Conservation (phyloP, 1,284 basidiomycete genomes). For the Cryptococcus sp. region DNA sequence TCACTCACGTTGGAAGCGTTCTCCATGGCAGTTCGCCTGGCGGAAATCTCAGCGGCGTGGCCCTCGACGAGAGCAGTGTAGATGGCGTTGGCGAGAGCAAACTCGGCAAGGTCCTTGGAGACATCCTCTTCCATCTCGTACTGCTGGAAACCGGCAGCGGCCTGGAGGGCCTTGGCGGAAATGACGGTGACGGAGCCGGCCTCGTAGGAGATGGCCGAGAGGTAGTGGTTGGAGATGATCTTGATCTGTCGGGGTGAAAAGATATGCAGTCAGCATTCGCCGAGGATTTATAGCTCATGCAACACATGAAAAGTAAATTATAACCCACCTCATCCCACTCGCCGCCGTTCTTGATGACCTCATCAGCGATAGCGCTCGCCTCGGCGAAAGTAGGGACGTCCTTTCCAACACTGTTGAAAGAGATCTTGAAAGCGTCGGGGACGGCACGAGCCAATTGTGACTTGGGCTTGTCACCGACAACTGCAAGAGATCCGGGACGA, state of each 20-base stretch:
- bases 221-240: slow-evolving; percentile 93
- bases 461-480: slow-evolving; percentile 98
- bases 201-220: slow-evolving; percentile 93
- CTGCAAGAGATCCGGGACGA: slow-evolving; percentile 69
- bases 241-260: slow-evolving; percentile 55
- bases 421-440: slow-evolving; percentile 70
- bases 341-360: slow-evolving; percentile 82
- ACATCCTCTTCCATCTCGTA: slow-evolving; percentile 97
- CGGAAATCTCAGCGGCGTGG: slow-evolving; percentile 82
- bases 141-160: slow-evolving; percentile 79
- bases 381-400: slow-evolving; percentile 97
- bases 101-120: slow-evolving; percentile 91
- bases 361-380: slow-evolving; percentile 88
- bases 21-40: slow-evolving; percentile 97
- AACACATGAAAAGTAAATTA: too few species aligned
- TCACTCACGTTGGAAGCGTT: slow-evolving; percentile 80
- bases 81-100: slow-evolving; percentile 94
- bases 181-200: slow-evolving; percentile 72
- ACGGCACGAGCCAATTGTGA: slow-evolving; percentile 77
- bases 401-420: slow-evolving; percentile 97
- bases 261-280: neutral
- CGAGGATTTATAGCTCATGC: too few species aligned
- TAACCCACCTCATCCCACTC: slow-evolving; percentile 74
- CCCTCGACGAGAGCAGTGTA: slow-evolving; percentile 92
- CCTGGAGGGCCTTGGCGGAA: slow-evolving; percentile 75